phyloP scores from a whole-genome alignment of 164 flowering plant genomes.

The Stephania cephalantha region DNA sequence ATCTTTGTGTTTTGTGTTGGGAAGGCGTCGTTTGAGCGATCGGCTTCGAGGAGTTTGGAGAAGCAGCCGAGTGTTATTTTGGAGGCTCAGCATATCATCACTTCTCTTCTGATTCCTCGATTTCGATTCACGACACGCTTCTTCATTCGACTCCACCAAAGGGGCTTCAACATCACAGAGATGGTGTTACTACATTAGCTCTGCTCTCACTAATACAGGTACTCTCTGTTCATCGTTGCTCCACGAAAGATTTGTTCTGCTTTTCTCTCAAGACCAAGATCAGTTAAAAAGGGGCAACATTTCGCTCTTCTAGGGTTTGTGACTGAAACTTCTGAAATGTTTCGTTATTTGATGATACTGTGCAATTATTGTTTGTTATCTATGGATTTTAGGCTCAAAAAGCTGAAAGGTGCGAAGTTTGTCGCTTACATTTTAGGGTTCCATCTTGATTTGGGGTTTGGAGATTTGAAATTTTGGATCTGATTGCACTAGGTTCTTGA shows the following conservation, averaged over 20 bases:
- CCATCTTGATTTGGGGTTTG: not conserved
- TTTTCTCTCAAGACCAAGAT: not conserved
- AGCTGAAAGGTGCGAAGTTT: not conserved
- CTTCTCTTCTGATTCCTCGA: conserved; percentile 65
- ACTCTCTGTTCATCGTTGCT: not conserved
- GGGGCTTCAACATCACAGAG: conserved; percentile 64
- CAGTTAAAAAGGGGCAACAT: not conserved
- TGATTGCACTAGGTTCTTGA: not conserved
- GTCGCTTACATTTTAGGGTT: too few relatives aligned
- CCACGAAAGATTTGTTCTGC: not conserved
- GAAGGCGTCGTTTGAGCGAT: too few relatives aligned
- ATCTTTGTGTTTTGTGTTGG: too few relatives aligned
- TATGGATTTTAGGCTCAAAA: not conserved
- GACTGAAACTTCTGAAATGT: not conserved
- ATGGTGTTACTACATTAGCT: conserved; percentile 40
- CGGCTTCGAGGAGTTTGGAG: too few relatives aligned
- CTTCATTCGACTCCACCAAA: conserved; percentile 43
- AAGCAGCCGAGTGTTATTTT: too few relatives aligned
- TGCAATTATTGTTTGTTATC: not conserved
- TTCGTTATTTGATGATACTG: too few relatives aligned
- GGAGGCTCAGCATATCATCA: conserved; percentile 55
- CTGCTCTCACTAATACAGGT: conserved; percentile 5
- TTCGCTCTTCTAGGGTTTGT: not conserved
- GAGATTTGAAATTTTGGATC: not conserved
- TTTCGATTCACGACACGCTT: conserved; percentile 56